Evolutionary conservation across 2,329 filamentous ascomycete genomes (phyloP), one percentile per base, ranked within the genome.

Genomic region (Calonectria honghensis): DNA sequence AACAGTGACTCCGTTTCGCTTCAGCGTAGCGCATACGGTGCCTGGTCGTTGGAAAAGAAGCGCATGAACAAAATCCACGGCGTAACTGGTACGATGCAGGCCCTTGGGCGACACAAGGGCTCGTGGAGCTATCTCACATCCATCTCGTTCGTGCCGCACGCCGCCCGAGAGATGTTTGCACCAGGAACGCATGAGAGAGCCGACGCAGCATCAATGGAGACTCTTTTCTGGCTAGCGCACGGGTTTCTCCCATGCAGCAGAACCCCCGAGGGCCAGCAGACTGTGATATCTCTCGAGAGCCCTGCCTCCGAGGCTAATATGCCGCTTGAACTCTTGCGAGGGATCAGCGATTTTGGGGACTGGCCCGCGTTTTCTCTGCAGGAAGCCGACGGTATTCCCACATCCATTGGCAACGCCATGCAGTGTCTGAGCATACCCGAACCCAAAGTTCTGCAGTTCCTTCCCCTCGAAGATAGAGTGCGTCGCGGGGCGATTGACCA

Each of bases 91-190:
- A 68, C 48, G 2, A 68, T 74, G 29, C 39, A 74, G 16, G 35
- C 32, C 6, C 68, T 74, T 48, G 72, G 72, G 9, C 54, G 72
- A 4, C 68, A 74, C 48, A 74, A 72, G 45, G 68, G 72, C 35
- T 72, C 68, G 14, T 74, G 72, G 72, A 74, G 72, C 20, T 71
- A 68, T 29, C 57, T 74, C 6, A 70, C 72, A 32, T 63, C 68
- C 6, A 54, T 74, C 14, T 74, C 72, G 0, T 74, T 74, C 35
- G 72, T 74, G 41, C 72, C 68, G 16, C 72, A 71, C 37, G 67
- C 68, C 24, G 68, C 63, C 1, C 39, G 63, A 39, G 67, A 74
- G 41, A 74, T 71, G 9, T 74, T 74, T 31, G 31, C 51, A 4
- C 24, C 68, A 1, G 72, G 72, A 11, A 52, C 68, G 20, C 3